phyloP scores from a whole-genome alignment of 179 eudicot genomes.

The Camellia oleifera region DNA sequence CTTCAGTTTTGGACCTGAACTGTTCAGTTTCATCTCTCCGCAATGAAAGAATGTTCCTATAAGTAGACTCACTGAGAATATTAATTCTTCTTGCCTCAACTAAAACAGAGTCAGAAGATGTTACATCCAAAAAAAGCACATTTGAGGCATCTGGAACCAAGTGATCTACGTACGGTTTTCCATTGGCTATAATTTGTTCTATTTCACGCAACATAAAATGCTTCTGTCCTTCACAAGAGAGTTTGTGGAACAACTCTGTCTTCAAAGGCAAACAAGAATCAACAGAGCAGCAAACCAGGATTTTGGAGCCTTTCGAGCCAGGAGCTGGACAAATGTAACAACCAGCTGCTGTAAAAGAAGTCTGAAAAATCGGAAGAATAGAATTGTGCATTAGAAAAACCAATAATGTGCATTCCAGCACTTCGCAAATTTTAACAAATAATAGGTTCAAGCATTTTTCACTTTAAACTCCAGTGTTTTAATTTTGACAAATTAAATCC shows the following conservation, averaged over 20 bases:
- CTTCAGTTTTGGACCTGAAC: slow-evolving; percentile 42
- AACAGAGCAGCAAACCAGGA: slow-evolving; percentile 72
- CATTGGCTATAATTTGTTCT: slow-evolving; percentile 45
- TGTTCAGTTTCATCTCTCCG: slow-evolving; percentile 51
- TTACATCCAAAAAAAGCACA: slow-evolving; percentile 42
- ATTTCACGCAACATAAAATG: slow-evolving; percentile 32
- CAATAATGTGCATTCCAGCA: neutral
- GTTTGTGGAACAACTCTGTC: slow-evolving; percentile 34
- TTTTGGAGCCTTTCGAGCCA: slow-evolving; percentile 78
- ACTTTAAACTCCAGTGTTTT: too few relatives aligned
- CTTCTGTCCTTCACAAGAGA: slow-evolving; percentile 20
- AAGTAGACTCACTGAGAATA: slow-evolving; percentile 60
- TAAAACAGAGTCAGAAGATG: slow-evolving; percentile 48
- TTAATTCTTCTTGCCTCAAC: slow-evolving; percentile 51
- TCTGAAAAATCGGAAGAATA: slow-evolving; percentile 42
- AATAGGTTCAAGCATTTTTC: neutral
- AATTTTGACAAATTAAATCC: too few relatives aligned
- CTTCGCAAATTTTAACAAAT: neutral
- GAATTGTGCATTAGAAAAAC: neutral
- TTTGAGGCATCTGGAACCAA: slow-evolving; percentile 34
- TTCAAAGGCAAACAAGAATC: slow-evolving; percentile 43
- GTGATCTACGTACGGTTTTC: slow-evolving; percentile 29
- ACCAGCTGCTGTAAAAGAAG: slow-evolving; percentile 83
- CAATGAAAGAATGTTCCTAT: slow-evolving; percentile 42
- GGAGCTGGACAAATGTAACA: slow-evolving; percentile 95